A percentile compares a stretch with the other conserved stretches of the same genome.
Evolutionary conservation across 768 basidiomycete genomes (phyloP).

Genomic region (Panellus pusillus): DNA sequence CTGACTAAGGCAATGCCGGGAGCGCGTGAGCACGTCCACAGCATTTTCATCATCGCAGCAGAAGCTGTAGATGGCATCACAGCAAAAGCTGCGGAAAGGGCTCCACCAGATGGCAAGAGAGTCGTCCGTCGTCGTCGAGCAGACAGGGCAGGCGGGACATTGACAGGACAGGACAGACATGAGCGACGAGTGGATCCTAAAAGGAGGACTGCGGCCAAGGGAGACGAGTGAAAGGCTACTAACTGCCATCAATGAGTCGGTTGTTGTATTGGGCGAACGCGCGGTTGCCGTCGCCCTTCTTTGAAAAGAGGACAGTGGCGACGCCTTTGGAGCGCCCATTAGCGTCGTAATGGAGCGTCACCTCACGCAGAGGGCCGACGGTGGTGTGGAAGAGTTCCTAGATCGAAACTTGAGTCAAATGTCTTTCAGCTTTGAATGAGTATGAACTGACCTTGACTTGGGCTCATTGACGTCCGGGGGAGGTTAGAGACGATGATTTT

Average conservation of each 20-base stretch:
- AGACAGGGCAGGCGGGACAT: constrained; percentile 25
- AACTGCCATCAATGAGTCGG: constrained; percentile 99
- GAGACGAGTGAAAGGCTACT: constrained; percentile 70
- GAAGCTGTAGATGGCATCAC: constrained; percentile 6
- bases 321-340: constrained; percentile 88
- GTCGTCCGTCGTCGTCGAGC: constrained; percentile 7
- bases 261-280: constrained; percentile 96
- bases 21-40: constrained; percentile 8
- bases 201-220: constrained; percentile 39
- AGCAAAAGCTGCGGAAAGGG: not conserved
- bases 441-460: constrained; percentile 75
- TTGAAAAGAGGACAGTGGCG: constrained; percentile 83
- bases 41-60: constrained; percentile 9
- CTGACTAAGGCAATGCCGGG: constrained; percentile 25
- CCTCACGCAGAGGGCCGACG: constrained; percentile 82
- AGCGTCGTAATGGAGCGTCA: constrained; percentile 83
- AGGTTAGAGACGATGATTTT: constrained; percentile 98
- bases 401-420: constrained; percentile 7
- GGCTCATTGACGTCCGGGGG: constrained; percentile 86
- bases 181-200: constrained; percentile 32
- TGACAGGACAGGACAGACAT: constrained; percentile 35
- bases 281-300: constrained; percentile 86
- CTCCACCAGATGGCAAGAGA: too few relatives aligned
- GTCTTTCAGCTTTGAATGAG: not conserved
- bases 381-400: constrained; percentile 94